Base-by-base conservation (phyloP, 129 eudicot genomes). In the Helianthus tuberosus region DNA sequence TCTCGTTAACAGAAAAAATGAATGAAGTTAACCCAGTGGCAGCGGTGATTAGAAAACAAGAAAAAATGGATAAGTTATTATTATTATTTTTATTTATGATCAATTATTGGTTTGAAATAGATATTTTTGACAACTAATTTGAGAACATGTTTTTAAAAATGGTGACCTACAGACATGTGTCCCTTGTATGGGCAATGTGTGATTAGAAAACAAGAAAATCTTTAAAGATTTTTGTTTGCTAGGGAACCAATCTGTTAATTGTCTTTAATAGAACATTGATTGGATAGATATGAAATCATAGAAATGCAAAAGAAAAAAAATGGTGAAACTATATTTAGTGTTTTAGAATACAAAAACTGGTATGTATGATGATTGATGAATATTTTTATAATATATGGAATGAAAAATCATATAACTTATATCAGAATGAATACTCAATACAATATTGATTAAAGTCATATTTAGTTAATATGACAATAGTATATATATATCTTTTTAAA, bases 141-240 rank as follows among this genome's bases (percentile, higher is more conserved):
- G 50, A 15, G 72, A 72, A 71, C 72, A 54, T 64, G 80, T 67
- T 41, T 55, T 15, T 55, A 51, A 67, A 44, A 41, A 29, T 27
- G 43, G 51, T 57, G 82, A 11, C 78, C 73, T 64, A 71, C 76
- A 77, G 43, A 72, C 76, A 25, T 78, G 71, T 78, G 73, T 78
- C 72, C 5, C 27, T 29, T 78, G 73, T 78, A 72, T 78, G 82
- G 82, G 72, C 61, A 64, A 64, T 43, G 25, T 8, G 14, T 66
- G 74, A 11, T 27, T 3, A 32, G 17, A 47, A 78, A 12, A 38
- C 68, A 54, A 41, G 49, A 43, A 78, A 47, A 78, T 78, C 82
- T 64, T 66, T 16, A 43, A 14, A 78, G 73, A 78, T 64, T 14
- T 41, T 76, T 27, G 13, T 41, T 44, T 50, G 60, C 17, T 50